Conservation (phyloP, 768 basidiomycete genomes). For the Amanita jacksonii region DNA sequence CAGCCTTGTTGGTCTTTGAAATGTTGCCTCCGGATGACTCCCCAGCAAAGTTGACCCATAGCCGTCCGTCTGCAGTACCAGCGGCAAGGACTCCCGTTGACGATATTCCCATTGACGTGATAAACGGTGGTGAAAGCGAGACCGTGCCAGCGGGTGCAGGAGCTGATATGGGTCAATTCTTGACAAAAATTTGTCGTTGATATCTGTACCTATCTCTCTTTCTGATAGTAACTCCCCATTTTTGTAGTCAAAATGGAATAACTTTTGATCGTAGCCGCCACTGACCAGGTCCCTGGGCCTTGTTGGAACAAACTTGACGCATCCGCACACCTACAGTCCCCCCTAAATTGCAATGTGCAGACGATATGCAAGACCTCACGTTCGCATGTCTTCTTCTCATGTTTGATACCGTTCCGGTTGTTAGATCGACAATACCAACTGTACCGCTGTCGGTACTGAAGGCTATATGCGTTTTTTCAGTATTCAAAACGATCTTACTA, state of each 20-base stretch:
- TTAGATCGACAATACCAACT: slow-evolving; percentile 58
- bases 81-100: slow-evolving; percentile 52
- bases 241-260: slow-evolving; percentile 59
- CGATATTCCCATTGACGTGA: slow-evolving; percentile 54
- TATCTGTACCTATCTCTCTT: slow-evolving; percentile 44
- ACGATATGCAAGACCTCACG: slow-evolving; percentile 30
- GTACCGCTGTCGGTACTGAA: slow-evolving; percentile 63
- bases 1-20: slow-evolving; percentile 35
- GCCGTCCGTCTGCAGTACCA: slow-evolving; percentile 66
- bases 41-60: slow-evolving; percentile 63
- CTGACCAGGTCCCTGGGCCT: slow-evolving; percentile 66
- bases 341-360: slow-evolving; percentile 1
- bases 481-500: slow-evolving; percentile 56
- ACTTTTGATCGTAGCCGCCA: slow-evolving; percentile 62
- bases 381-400: slow-evolving; percentile 59
- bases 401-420: slow-evolving; percentile 32
- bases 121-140: slow-evolving; percentile 65
- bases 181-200: not conserved
- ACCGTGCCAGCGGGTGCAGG: slow-evolving; percentile 36
- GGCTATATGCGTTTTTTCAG: slow-evolving; percentile 46
- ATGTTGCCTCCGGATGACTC: slow-evolving; percentile 31
- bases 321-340: slow-evolving; percentile 51
- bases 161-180: slow-evolving; percentile 19
- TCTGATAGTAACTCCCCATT: slow-evolving; percentile 50
- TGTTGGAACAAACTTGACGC: slow-evolving; percentile 61